Evolutionary conservation across 2,329 filamentous ascomycete genomes (phyloP).

Genomic region (Trichophyton mentagrophytes): DNA sequence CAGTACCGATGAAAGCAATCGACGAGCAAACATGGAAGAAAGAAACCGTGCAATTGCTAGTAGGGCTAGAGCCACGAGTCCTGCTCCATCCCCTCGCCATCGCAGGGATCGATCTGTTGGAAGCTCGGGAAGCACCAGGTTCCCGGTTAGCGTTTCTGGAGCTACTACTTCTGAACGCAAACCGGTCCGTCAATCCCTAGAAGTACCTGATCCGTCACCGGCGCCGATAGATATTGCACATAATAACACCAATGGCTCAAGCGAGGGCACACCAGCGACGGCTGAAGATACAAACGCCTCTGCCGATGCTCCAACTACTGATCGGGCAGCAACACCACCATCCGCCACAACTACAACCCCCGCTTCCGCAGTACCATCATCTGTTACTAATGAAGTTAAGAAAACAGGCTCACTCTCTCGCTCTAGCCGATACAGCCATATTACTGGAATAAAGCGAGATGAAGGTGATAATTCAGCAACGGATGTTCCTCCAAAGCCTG

Average conservation of each 20-base stretch:
- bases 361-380: constrained; percentile 17
- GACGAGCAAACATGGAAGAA: constrained; percentile 87
- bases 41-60: constrained; percentile 64
- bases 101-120: constrained; percentile 67
- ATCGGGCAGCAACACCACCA: constrained; percentile 22
- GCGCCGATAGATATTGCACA: constrained; percentile 19
- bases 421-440: constrained; percentile 38
- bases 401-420: constrained; percentile 55
- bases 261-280: constrained; percentile 15
- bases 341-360: neutral
- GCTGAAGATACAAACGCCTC: constrained; percentile 15
- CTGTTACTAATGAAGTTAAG: constrained; percentile 31
- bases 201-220: constrained; percentile 54
- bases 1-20: constrained; percentile 90
- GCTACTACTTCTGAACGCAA: constrained; percentile 37
- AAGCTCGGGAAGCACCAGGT: constrained; percentile 54
- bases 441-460: constrained; percentile 41
- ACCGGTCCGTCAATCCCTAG: constrained; percentile 53
- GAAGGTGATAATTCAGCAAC: constrained; percentile 26
- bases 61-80: constrained; percentile 62
- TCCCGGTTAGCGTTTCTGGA: constrained; percentile 63
- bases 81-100: constrained; percentile 44
- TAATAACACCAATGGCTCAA: constrained; percentile 31
- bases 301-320: constrained; percentile 19
- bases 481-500: constrained; percentile 16